These are phyloP conservation scores for Barbarea vulgaris DNA, from an alignment of 345 rosid genomes.

Conservation along the genomic window DNA sequence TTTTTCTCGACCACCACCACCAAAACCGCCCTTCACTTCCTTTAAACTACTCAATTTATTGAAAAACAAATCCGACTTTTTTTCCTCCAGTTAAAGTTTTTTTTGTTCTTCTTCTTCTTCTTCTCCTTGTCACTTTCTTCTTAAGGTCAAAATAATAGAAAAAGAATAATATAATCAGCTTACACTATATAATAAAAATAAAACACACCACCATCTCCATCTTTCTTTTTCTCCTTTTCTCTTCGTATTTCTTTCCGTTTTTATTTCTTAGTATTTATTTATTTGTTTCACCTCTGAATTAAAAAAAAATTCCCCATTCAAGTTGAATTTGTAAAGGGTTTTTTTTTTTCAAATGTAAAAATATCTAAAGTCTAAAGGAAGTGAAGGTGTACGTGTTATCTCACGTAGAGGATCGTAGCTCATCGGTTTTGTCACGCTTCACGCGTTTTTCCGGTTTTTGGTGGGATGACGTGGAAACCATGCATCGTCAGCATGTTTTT, in stretches of 20 bases:
- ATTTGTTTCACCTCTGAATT: conserved; percentile 6
- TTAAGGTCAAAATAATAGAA: conserved; percentile 39
- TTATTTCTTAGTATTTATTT: conserved; percentile 16
- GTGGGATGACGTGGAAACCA: conserved; percentile 60
- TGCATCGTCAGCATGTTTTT: conserved; percentile 50
- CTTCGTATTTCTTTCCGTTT: conserved; percentile 21
- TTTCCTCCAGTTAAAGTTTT: conserved; percentile 19
- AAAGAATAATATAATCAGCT: conserved; percentile 10
- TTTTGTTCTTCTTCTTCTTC: conserved; percentile 1
- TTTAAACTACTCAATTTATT: conserved; percentile 36
- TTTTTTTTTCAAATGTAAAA: conserved; percentile 16
- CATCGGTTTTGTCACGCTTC: conserved; percentile 52
- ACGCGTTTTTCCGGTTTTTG: conserved; percentile 49
- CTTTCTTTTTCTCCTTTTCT: conserved; percentile 16
- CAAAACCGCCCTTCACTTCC: conserved; percentile 38
- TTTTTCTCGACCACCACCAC: conserved; percentile 44
- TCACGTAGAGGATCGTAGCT: conserved; percentile 17
- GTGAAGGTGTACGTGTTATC: conserved; percentile 35
- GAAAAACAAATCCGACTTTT: conserved; percentile 28
- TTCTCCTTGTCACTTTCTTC: conserved; percentile 29
- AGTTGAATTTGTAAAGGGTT: conserved; percentile 26
- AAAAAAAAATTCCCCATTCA: conserved; percentile 26
- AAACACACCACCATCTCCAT: conserved; percentile 28
- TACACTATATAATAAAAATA: conserved; percentile 24
- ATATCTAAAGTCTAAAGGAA: background rate